Percentiles rank a stretch among this genome's conserved stretches.
These are phyloP conservation scores for Lumnitzera racemosa DNA, from an alignment of 345 rosid species.

Conservation along the genomic window DNA sequence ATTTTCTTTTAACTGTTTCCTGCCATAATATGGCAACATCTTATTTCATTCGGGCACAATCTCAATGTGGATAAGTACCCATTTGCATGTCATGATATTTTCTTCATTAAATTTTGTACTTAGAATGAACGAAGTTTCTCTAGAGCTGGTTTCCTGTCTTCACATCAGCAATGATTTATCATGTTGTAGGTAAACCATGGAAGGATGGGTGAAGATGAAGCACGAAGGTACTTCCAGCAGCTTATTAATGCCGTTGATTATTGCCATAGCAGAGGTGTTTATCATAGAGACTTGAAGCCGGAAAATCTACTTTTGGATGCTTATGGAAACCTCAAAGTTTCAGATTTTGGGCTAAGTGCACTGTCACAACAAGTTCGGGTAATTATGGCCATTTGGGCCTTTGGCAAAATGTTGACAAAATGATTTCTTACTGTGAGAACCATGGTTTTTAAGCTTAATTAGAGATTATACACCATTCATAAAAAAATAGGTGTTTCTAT, in stretches of 20 bases:
- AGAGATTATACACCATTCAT: too few relatives aligned
- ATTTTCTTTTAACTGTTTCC: background rate
- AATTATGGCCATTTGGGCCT: conserved; percentile 14
- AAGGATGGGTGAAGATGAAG: conserved; percentile 82
- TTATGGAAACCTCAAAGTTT: conserved; percentile 83
- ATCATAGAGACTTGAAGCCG: conserved; percentile 94
- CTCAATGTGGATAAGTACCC: background rate
- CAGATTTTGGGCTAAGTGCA: conserved; percentile 97
- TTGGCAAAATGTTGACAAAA: too few relatives aligned
- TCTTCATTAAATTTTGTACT: background rate
- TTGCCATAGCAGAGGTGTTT: conserved; percentile 96
- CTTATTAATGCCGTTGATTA: conserved; percentile 88
- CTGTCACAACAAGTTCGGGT: conserved; percentile 96
- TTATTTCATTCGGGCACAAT: too few relatives aligned
- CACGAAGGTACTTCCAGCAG: conserved; percentile 89
- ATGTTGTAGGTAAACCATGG: conserved; percentile 70
- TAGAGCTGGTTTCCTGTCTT: background rate
- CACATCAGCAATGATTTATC: background rate
- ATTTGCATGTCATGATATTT: background rate
- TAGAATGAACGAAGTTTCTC: background rate
- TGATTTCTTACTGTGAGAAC: too few relatives aligned
- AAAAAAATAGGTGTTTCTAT: too few relatives aligned
- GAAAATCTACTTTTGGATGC: conserved; percentile 87
- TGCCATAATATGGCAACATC: too few relatives aligned
- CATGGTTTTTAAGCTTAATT: too few relatives aligned